A percentile compares a stretch with the other conserved stretches of the same genome.
phyloP scores from a whole-genome alignment of 805 yeast genomes.

The Candida vaughaniae region DNA sequence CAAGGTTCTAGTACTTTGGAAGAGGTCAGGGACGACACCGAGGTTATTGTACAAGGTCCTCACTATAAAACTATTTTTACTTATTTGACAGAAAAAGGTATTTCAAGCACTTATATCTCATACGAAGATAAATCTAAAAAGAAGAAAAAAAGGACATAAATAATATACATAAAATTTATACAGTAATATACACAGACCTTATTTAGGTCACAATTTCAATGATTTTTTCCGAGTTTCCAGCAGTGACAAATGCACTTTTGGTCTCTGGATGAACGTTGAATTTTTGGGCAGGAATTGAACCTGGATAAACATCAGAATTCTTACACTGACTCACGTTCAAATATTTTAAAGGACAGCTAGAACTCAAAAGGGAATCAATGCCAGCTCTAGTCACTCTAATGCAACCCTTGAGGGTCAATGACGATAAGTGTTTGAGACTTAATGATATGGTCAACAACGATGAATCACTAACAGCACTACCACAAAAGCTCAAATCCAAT shows the following conservation, averaged over 20 bases:
- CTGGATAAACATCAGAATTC: conserved; percentile 63
- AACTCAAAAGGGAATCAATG: conserved; percentile 62
- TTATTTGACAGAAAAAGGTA: conserved; percentile 57
- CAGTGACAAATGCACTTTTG: conserved; percentile 57
- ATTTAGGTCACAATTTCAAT: conserved; percentile 46
- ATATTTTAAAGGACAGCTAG: conserved; percentile 49
- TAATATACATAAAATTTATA: conserved; percentile 2
- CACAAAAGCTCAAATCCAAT: conserved; percentile 70
- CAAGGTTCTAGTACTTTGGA: conserved; percentile 86
- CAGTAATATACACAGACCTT: conserved; percentile 8
- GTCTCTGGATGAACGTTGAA: conserved; percentile 52
- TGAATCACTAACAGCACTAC: conserved; percentile 75
- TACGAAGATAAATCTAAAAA: conserved; percentile 60
- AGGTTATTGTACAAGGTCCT: conserved; percentile 89
- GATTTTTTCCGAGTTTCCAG: conserved; percentile 51
- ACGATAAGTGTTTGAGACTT: conserved; percentile 48
- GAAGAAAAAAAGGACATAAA: conserved; percentile 30
- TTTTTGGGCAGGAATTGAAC: conserved; percentile 55
- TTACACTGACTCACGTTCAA: conserved; percentile 72
- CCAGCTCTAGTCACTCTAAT: conserved; percentile 76
- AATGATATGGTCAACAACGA: conserved; percentile 60
- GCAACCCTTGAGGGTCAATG: conserved; percentile 63
- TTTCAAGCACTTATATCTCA: conserved; percentile 64
- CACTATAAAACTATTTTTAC: conserved; percentile 67
- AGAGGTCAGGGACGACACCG: conserved; percentile 55